Base-by-base conservation (phyloP, 2,329 filamentous ascomycete species). In the Aureobasidium sp. region DNA sequence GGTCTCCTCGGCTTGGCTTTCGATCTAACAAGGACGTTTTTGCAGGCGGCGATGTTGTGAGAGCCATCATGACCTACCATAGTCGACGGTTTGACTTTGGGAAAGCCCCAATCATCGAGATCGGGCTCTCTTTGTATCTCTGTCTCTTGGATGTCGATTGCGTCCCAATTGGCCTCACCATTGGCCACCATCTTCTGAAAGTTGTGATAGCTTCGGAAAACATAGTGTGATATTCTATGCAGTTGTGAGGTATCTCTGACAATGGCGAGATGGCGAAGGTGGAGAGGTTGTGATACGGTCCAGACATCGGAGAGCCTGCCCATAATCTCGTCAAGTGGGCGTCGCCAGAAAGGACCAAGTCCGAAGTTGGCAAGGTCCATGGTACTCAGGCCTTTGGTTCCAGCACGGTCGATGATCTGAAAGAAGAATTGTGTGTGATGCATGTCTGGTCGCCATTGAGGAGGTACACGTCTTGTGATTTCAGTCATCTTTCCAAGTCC, bases 261-360 rank as follows among this genome's bases (percentile, higher is more conserved):
- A 34, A 86, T 73, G 11, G 80, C 77, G 16, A 85, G 71, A 67
- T 85, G 82, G 21, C 80, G 78, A 27, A 86, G 73, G 68, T 84
- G 78, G 3, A 74, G 71, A 29, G 84, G 83, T 66, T 87, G 84
- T n/a, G 80, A 81, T 16, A 79, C 67, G 59, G 83, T 78, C 79
- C 83, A 85, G 60, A 77, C 74, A 61, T 84, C 79, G 2, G 81
- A 80, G 42, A 86, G 66, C 30, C 82, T 78, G 53, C 71, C 71
- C 27, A 86, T 68, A 21, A 78, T 72, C 34, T 78, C 76, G 66
- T 86, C 84, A 34, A 84, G 67, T 0, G 83, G 80, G 54, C 82
- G 75, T 59, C 77, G 77, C 71, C 80, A 85, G 66, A 82, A 79
- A 11, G 72, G 70, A 10, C 84, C 83, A 54, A 81, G 75, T 8